Percentiles rank a stretch among this genome's conserved stretches.
phyloP scores from a whole-genome alignment of 192 early-diverging fungal genomes.

The Ambispora gerdemannii region DNA sequence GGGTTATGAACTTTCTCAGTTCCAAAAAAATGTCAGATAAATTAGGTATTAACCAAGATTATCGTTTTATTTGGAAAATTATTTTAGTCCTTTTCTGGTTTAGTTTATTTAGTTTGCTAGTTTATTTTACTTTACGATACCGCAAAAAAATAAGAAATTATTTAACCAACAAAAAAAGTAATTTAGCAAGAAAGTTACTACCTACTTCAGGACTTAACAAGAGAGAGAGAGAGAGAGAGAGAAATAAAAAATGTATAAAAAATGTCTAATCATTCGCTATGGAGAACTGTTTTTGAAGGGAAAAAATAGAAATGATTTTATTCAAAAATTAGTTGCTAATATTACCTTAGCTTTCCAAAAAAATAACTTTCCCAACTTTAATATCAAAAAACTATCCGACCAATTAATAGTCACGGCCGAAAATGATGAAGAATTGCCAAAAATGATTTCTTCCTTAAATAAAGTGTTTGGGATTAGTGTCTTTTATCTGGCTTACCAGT shows the following conservation, averaged over 20 bases:
- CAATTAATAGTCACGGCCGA: conserved; percentile 13
- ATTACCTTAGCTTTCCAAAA: conserved; percentile 2
- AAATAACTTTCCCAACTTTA: conserved; percentile 15
- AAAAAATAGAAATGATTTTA: conserved; percentile 17
- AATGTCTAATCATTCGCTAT: conserved; percentile 9
- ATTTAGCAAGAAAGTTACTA: background rate
- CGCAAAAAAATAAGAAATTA: conserved; percentile 18
- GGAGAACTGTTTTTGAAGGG: conserved; percentile 19
- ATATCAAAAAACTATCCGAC: conserved; percentile 11
- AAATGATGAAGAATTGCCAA: conserved; percentile 14
- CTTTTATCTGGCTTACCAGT: conserved; percentile 16
- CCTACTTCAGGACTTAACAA: background rate
- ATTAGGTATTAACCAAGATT: conserved; percentile 10
- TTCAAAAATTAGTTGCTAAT: conserved; percentile 18
- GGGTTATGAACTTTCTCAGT: too few species aligned
- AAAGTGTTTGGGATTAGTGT: conserved; percentile 20
- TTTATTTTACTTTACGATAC: conserved; percentile 17
- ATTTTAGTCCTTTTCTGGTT: conserved; percentile 20
- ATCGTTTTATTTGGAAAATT: conserved; percentile 20
- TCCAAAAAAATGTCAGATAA: conserved; percentile 17
- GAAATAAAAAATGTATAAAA: conserved; percentile 10
- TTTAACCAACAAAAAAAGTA: conserved; percentile 1
- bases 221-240: conserved; percentile 15
- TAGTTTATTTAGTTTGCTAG: conserved; percentile 18
- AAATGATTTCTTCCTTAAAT: conserved; percentile 11